Percentiles rank a stretch among this genome's conserved stretches.
phyloP scores from a whole-genome alignment of 306 rosid species.

The Cucumis cinereus region DNA sequence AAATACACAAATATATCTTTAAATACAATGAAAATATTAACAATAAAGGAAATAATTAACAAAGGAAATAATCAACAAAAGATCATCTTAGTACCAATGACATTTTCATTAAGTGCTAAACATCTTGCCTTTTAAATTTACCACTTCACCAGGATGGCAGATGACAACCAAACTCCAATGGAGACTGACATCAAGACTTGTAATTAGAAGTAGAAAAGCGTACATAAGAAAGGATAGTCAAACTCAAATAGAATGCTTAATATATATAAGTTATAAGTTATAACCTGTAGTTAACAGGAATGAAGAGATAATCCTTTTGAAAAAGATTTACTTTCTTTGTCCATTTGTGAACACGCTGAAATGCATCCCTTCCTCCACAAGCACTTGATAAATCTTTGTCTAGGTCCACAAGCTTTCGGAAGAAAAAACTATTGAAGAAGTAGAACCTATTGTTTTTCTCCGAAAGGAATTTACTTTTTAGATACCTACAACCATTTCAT shows the following conservation, averaged over 20 bases:
- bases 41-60: no score
- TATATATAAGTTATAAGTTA: background rate
- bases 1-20: no score
- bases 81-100: slow-evolving; percentile 6
- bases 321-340: slow-evolving; percentile 81
- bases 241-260: background rate
- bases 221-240: background rate
- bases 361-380: slow-evolving; percentile 80
- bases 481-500: slow-evolving; percentile 35
- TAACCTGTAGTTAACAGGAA: slow-evolving; percentile 89
- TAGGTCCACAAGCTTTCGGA: slow-evolving; percentile 85
- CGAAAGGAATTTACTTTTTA: slow-evolving; percentile 52
- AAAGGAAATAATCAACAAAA: background rate
- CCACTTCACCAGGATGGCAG: slow-evolving; percentile 82
- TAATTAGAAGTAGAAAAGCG: slow-evolving; percentile 3
- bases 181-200: slow-evolving; percentile 38
- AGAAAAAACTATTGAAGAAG: slow-evolving; percentile 94
- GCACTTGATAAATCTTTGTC: slow-evolving; percentile 88
- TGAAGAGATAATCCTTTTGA: slow-evolving; percentile 79
- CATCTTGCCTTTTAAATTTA: slow-evolving; percentile 45
- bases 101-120: background rate
- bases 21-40: no score
- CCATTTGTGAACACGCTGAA: slow-evolving; percentile 92
- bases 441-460: slow-evolving; percentile 59
- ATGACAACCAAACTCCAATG: slow-evolving; percentile 91